Evolutionary conservation across 352 stramenopile species (phyloP).

Genomic region (Globisporangium iwayamae): DNA sequence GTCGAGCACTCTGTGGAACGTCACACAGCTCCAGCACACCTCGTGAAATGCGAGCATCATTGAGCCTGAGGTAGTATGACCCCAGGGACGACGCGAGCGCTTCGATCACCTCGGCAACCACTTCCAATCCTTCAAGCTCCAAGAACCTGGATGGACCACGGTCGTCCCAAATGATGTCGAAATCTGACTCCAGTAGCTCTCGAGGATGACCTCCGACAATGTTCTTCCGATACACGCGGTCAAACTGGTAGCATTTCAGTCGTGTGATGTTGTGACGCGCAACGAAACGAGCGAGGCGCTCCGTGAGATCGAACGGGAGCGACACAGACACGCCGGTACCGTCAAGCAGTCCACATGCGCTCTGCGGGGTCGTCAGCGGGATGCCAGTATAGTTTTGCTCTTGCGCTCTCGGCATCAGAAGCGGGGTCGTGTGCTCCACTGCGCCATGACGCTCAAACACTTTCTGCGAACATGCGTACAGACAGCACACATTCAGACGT

Average conservation of each 20-base stretch:
- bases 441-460: constrained; percentile 83
- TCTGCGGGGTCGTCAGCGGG: constrained; percentile 46
- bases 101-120: constrained; percentile 74
- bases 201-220: constrained; percentile 70
- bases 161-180: constrained; percentile 86
- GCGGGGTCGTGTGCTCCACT: constrained; percentile 69
- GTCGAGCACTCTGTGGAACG: constrained; percentile 42
- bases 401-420: constrained; percentile 69
- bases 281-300: constrained; percentile 77
- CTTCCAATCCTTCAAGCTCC: constrained; percentile 72
- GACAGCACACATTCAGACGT: constrained; percentile 2
- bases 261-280: constrained; percentile 76
- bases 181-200: constrained; percentile 79
- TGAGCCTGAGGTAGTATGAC: constrained; percentile 77
- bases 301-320: constrained; percentile 81
- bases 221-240: constrained; percentile 78
- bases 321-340: constrained; percentile 74
- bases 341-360: constrained; percentile 66
- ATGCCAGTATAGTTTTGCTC: constrained; percentile 73
- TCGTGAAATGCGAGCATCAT: constrained; percentile 67
- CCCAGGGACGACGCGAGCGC: constrained; percentile 53
- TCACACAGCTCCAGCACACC: constrained; percentile 70
- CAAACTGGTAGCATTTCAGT: constrained; percentile 85
- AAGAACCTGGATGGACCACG: constrained; percentile 56
- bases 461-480: constrained; percentile 33